phyloP scores from a whole-genome alignment of 495 filamentous ascomycete species.

The Lentithecium fluviatile region DNA sequence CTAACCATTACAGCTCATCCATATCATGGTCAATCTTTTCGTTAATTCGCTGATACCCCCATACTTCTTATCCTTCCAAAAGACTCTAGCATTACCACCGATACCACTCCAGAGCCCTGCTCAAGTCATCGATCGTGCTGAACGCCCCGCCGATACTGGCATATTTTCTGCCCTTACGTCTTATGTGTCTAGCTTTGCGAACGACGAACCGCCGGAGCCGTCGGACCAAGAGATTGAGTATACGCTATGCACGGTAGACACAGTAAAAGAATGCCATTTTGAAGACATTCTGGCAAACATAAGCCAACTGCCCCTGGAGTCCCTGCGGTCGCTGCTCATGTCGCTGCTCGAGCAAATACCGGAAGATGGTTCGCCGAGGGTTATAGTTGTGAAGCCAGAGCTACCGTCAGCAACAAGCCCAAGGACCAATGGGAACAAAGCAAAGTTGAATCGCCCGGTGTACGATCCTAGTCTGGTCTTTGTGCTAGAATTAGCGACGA shows the following conservation, averaged over 20 bases:
- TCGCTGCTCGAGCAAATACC: constrained; percentile 80
- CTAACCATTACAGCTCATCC: constrained; percentile 62
- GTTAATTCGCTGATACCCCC: constrained; percentile 90
- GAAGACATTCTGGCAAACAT: constrained; percentile 81
- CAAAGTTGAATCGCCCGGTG: constrained; percentile 52
- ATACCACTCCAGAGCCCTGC: constrained; percentile 91
- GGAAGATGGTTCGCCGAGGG: constrained; percentile 73
- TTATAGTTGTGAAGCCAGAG: constrained; percentile 87
- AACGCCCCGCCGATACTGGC: constrained; percentile 72
- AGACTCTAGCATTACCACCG: constrained; percentile 70
- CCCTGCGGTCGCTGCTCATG: constrained; percentile 66
- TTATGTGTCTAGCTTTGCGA: constrained; percentile 97
- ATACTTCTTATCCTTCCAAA: constrained; percentile 69
- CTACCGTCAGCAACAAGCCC: constrained; percentile 53
- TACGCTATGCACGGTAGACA: constrained; percentile 90
- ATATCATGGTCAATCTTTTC: constrained; percentile 93
- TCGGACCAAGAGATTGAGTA: constrained; percentile 97
- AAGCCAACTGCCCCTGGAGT: constrained; percentile 66
- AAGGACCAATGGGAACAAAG: constrained; percentile 58
- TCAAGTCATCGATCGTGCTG: constrained; percentile 84
- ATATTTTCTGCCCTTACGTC: constrained; percentile 91
- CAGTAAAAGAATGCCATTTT: constrained; percentile 84
- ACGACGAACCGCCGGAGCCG: constrained; percentile 94
- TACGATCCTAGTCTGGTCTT: constrained; percentile 90
- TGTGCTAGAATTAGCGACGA: constrained; percentile 82